phyloP scores from a whole-genome alignment of 345 rosid genomes.

The Citrus mangshanensis region DNA sequence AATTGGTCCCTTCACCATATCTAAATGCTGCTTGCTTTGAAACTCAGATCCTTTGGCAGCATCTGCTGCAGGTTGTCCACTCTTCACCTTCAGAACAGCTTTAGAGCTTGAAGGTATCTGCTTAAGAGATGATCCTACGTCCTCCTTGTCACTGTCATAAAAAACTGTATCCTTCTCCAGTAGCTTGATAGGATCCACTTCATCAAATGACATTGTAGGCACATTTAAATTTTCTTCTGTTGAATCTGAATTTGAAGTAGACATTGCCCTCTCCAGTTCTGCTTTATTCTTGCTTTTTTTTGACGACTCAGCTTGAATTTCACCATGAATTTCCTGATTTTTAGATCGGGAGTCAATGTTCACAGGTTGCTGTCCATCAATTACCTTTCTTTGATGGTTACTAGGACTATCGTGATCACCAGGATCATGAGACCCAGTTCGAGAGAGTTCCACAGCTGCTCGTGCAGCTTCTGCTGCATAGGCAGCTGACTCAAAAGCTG shows the following conservation, averaged over 20 bases:
- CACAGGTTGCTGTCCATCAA: background rate
- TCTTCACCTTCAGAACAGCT: conserved; percentile 32
- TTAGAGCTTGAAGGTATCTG: conserved; percentile 28
- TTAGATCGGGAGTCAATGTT: conserved; percentile 17
- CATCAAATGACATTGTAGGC: conserved; percentile 33
- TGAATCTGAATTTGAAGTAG: conserved; percentile 41
- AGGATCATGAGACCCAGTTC: conserved; percentile 44
- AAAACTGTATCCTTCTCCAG: conserved; percentile 61
- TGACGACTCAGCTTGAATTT: conserved; percentile 14
- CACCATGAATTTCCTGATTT: conserved; percentile 9
- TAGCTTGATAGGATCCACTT: conserved; percentile 44
- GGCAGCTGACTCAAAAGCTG: conserved; percentile 84
- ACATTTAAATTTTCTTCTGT: conserved; percentile 27
- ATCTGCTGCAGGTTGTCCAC: conserved; percentile 21
- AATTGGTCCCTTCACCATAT: conserved; percentile 42
- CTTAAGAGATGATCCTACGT: conserved; percentile 11
- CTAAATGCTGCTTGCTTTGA: conserved; percentile 16
- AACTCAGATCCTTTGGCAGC: conserved; percentile 26
- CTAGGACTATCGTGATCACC: conserved; percentile 28
- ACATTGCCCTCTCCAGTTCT: conserved; percentile 29
- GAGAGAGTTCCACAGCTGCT: conserved; percentile 91
- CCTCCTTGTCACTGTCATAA: conserved; percentile 53
- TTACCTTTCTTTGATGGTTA: conserved; percentile 6
- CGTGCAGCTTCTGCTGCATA: conserved; percentile 88
- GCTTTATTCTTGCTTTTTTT: conserved; percentile 17